phyloP scores from a whole-genome alignment of 2,329 filamentous ascomycete genomes.

The Rhynchosporium agropyri region DNA sequence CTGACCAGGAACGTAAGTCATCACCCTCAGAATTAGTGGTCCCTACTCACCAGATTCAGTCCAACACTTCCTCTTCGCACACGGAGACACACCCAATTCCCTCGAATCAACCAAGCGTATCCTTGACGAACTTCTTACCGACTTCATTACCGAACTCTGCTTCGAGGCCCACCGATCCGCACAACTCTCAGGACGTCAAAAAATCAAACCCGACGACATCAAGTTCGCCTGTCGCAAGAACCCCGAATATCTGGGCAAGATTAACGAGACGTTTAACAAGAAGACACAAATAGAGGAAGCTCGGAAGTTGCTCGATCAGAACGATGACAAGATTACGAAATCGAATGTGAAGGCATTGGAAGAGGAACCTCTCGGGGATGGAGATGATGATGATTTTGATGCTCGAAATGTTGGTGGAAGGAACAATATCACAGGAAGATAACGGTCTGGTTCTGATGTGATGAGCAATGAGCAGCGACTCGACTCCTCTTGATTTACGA shows the following conservation, averaged over 20 bases:
- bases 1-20: conserved; percentile 66
- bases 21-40: not conserved
- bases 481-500: not conserved
- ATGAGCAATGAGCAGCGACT: conserved; percentile 1
- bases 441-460: not conserved
- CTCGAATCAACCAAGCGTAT: conserved; percentile 83
- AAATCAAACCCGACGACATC: conserved; percentile 98
- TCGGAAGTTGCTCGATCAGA: conserved; percentile 72
- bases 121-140: conserved; percentile 93
- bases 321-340: conserved; percentile 64
- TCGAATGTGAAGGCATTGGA: conserved; percentile 48
- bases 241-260: conserved; percentile 81
- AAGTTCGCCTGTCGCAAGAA: conserved; percentile 91
- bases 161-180: conserved; percentile 87
- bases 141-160: conserved; percentile 93
- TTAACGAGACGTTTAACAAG: conserved; percentile 86
- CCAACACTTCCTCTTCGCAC: conserved; percentile 73
- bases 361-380: conserved; percentile 57
- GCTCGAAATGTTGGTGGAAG: conserved; percentile 31
- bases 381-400: conserved; percentile 53
- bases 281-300: conserved; percentile 84
- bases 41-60: conserved; percentile 51
- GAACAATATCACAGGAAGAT: conserved; percentile 23
- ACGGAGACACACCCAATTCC: conserved; percentile 76
- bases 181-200: conserved; percentile 84